These are phyloP conservation scores for Singerocomus inundabilis DNA, from an alignment of 1,284 basidiomycete species.

Conservation along the genomic window DNA sequence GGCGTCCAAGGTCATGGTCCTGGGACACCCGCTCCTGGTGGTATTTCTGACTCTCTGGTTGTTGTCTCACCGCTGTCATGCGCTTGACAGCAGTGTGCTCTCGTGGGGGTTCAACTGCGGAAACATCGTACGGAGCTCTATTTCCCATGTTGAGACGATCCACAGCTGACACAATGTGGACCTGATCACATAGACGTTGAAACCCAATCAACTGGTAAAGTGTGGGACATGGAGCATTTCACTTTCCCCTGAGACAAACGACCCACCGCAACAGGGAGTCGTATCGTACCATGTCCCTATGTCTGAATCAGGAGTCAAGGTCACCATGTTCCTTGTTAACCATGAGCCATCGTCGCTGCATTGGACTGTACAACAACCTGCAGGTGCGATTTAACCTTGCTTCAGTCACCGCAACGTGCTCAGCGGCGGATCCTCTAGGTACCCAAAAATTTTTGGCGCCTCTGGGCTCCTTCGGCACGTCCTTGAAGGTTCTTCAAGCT, in stretches of 20 bases:
- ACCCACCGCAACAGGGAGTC: background rate
- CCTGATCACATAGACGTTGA: background rate
- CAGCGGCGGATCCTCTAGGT: constrained; percentile 8
- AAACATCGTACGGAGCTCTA: constrained; percentile 4
- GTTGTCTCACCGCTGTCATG: constrained; percentile 2
- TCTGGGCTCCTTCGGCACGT: constrained; percentile 7
- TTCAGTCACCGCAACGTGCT: background rate
- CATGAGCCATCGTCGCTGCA: constrained; percentile 1
- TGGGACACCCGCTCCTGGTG: background rate
- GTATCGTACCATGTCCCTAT: constrained; percentile 12
- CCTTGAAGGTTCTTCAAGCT: constrained; percentile 5
- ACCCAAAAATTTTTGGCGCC: constrained; percentile 10
- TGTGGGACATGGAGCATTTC: constrained; percentile 15
- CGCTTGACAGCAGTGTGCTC: background rate
- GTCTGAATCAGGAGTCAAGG: constrained; percentile 10
- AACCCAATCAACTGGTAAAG: constrained; percentile 4
- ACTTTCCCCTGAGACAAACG: background rate
- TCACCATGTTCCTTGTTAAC: constrained; percentile 4
- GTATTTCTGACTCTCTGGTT: constrained; percentile 1
- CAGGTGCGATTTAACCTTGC: constrained; percentile 10
- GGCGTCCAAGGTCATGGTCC: constrained; percentile 8
- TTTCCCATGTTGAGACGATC: background rate
- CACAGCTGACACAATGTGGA: constrained; percentile 1
- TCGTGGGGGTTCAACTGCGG: background rate
- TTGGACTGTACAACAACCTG: constrained; percentile 18